Conservation (phyloP, 495 filamentous ascomycete genomes). For the Aspergillus sparsus region DNA sequence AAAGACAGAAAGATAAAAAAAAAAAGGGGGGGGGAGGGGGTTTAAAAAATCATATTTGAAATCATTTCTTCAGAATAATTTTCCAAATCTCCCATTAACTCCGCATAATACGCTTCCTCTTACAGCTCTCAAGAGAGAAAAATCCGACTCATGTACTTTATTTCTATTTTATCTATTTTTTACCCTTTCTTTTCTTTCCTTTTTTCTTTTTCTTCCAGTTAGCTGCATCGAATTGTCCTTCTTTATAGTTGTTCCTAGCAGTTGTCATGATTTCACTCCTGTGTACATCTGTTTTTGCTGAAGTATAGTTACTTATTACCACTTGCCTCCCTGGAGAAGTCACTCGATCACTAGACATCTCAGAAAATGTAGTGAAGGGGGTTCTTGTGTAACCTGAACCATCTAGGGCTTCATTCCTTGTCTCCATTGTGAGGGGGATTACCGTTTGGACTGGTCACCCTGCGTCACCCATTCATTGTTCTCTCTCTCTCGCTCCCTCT, state of each 20-base stretch:
- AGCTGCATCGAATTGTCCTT: background rate
- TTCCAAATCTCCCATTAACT: too few species aligned
- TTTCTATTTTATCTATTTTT: too few species aligned
- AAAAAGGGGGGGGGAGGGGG: too few species aligned
- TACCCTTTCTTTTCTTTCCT: background rate
- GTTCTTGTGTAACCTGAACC: slow-evolving; percentile 11
- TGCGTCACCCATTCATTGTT: slow-evolving; percentile 8
- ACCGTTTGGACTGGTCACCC: slow-evolving; percentile 13
- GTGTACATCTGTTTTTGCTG: slow-evolving; percentile 9
- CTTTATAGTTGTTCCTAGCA: background rate
- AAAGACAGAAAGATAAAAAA: too few species aligned
- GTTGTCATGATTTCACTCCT: too few species aligned
- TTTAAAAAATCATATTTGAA: too few species aligned
- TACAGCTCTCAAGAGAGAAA: too few species aligned
- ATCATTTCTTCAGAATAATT: too few species aligned
- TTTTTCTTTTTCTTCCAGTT: background rate
- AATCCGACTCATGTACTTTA: too few species aligned
- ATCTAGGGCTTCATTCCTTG: slow-evolving; percentile 5
- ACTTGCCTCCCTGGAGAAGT: slow-evolving; percentile 2
- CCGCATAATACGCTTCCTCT: too few species aligned
- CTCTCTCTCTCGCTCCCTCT: slow-evolving; percentile 5
- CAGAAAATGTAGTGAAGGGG: background rate
- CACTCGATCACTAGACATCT: slow-evolving; percentile 2
- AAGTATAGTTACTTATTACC: background rate
- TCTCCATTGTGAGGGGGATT: background rate